Percentiles rank a stretch among this genome's conserved stretches.
phyloP scores from a whole-genome alignment of 73 alveolate genomes.

The Tetrahymena elliotti region DNA sequence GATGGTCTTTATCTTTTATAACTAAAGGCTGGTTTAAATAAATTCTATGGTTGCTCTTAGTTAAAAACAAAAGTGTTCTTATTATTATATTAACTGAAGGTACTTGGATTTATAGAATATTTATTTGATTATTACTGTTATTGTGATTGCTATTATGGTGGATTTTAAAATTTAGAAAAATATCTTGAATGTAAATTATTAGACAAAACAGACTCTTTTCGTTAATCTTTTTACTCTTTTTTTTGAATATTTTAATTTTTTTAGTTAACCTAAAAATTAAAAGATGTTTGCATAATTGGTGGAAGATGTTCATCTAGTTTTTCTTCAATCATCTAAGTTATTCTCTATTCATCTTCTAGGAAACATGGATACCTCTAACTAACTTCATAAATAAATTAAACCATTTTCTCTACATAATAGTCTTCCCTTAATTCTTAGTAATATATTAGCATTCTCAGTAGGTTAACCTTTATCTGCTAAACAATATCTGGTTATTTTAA shows the following conservation, averaged over 20 bases:
- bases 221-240: background rate
- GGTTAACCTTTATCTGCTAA: background rate
- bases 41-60: background rate
- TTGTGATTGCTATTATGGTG: background rate
- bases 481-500: background rate
- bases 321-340: background rate
- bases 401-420: background rate
- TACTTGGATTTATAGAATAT: background rate
- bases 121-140: background rate
- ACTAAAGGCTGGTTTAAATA: background rate
- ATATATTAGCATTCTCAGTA: background rate
- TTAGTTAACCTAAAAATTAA: no score
- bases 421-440: background rate
- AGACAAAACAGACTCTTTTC: background rate
- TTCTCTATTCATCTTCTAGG: background rate
- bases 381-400: background rate
- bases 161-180: background rate
- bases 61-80: background rate
- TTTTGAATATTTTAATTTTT: no score
- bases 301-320: background rate
- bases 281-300: background rate
- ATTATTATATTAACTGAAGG: background rate
- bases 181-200: background rate
- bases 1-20: background rate
- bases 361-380: background rate